phyloP scores from a whole-genome alignment of 2,329 filamentous ascomycete genomes.

The Helotiales sp. region DNA sequence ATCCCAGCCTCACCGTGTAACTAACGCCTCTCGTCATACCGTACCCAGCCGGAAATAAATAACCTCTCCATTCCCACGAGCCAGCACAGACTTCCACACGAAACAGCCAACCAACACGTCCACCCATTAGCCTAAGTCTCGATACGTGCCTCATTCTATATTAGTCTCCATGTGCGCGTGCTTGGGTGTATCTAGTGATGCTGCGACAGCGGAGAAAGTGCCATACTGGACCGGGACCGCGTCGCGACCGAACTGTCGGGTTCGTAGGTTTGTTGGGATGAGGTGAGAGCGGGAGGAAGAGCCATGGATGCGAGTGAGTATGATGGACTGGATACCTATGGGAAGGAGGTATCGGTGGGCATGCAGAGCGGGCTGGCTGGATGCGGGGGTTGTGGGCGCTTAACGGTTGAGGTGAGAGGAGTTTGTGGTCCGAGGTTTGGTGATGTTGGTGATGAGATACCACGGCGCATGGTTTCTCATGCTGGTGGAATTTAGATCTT shows the following conservation, averaged over 20 bases:
- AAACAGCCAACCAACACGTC: not conserved
- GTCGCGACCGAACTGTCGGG: not conserved
- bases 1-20: not conserved
- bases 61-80: not conserved
- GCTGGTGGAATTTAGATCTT: not conserved
- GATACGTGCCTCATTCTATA: not conserved
- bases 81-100: not conserved
- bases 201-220: not conserved
- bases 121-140: not conserved
- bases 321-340: not conserved
- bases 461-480: not conserved
- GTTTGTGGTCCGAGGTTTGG: not conserved
- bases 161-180: not conserved
- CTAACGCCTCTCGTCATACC: too few relatives aligned
- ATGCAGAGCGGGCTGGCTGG: not conserved
- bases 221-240: not conserved
- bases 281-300: slow-evolving; percentile 10
- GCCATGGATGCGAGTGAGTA: not conserved
- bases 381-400: not conserved
- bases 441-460: not conserved
- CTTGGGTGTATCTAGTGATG: not conserved
- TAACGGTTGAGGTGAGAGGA: not conserved
- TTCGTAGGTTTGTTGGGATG: not conserved
- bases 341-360: not conserved
- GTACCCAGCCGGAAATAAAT: not conserved